A percentile compares a stretch with the other conserved stretches of the same genome.
phyloP scores from a whole-genome alignment of 768 basidiomycete species.

The Trichaptum fuscoviolaceum region DNA sequence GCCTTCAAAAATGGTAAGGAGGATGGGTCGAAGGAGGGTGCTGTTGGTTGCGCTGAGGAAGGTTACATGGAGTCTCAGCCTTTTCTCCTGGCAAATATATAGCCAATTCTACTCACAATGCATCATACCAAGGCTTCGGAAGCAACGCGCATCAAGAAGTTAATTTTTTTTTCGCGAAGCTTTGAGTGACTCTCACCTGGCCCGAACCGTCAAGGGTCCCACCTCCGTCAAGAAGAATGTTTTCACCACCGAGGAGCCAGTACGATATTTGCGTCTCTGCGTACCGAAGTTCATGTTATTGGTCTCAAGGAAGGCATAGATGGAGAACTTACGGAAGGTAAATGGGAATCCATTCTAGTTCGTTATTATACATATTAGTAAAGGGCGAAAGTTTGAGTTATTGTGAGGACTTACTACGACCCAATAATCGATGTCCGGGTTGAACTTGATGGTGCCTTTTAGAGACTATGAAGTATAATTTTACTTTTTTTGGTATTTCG shows the following conservation, averaged over 20 bases:
- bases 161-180: neutral
- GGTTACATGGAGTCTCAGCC: neutral
- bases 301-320: neutral
- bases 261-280: conserved; percentile 42
- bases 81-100: too few species aligned
- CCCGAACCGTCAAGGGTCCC: conserved; percentile 2
- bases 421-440: conserved; percentile 49
- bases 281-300: neutral
- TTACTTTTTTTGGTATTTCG: neutral
- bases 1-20: conserved; percentile 49
- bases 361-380: neutral
- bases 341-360: conserved; percentile 49
- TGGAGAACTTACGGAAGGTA: conserved; percentile 31
- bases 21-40: conserved; percentile 46
- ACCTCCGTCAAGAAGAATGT: conserved; percentile 1
- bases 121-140: conserved; percentile 48
- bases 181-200: neutral
- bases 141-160: neutral
- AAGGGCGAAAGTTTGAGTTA: neutral
- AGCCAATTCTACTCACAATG: conserved; percentile 29
- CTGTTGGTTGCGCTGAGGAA: neutral
- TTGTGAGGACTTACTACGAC: neutral
- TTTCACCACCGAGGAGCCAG: conserved; percentile 6
- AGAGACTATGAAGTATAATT: neutral
- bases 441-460: conserved; percentile 44